phyloP scores from a whole-genome alignment of 2,329 filamentous ascomycete species.

The Talaromyces islandicus region DNA sequence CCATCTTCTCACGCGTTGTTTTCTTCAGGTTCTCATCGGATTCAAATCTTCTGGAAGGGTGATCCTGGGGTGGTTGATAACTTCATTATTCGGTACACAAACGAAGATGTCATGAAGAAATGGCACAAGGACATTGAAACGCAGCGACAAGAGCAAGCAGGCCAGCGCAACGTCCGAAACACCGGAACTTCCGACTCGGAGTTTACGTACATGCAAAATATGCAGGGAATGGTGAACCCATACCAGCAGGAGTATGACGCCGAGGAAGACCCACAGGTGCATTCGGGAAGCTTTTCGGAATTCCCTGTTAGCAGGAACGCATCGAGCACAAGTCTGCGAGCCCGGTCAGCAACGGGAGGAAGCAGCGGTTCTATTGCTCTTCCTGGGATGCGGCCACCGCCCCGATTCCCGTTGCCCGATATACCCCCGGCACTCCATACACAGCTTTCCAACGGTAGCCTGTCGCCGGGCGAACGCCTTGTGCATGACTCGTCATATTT shows the following conservation, averaged over 20 bases:
- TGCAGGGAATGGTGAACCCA: constrained; percentile 67
- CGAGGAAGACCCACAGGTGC: constrained; percentile 44
- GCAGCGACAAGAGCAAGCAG: constrained; percentile 60
- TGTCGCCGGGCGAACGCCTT: constrained; percentile 57
- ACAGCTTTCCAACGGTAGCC: constrained; percentile 44
- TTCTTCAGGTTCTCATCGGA: constrained; percentile 77
- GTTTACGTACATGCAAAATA: constrained; percentile 71
- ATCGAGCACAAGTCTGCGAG: constrained; percentile 68
- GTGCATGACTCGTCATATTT: constrained; percentile 75
- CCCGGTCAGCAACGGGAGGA: constrained; percentile 67
- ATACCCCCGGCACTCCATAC: constrained; percentile 64
- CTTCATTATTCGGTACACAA: constrained; percentile 88
- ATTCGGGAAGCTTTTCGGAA: constrained; percentile 37
- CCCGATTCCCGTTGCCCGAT: constrained; percentile 64
- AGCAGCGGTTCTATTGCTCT: constrained; percentile 35
- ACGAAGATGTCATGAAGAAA: constrained; percentile 88
- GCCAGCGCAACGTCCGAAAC: constrained; percentile 45
- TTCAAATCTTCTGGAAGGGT: constrained; percentile 98
- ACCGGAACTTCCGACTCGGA: constrained; percentile 59
- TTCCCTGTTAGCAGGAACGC: constrained; percentile 59
- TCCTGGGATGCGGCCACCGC: constrained; percentile 48
- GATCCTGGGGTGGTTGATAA: constrained; percentile 94
- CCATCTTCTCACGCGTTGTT: background rate
- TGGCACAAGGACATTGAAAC: constrained; percentile 76
- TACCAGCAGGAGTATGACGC: constrained; percentile 60